Percentiles rank a stretch among this genome's conserved stretches.
Evolutionary conservation across 768 basidiomycete genomes (phyloP).

Genomic region (Suillus occidentalis): DNA sequence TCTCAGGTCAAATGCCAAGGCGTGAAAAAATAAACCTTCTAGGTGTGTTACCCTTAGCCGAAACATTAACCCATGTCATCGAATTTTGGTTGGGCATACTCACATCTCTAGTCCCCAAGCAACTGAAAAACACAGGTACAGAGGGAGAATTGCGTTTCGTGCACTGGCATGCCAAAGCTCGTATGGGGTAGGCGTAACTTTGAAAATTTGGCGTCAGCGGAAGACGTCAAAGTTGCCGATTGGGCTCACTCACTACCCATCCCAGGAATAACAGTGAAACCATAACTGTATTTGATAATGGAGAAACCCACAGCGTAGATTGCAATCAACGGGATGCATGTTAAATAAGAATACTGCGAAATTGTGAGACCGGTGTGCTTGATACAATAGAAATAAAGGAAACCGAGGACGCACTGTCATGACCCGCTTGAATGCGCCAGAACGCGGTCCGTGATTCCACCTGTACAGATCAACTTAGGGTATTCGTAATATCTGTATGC

Average conservation of each 20-base stretch:
- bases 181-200: conserved; percentile 69
- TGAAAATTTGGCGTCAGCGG: conserved; percentile 3
- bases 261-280: conserved; percentile 47
- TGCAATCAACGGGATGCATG: conserved; percentile 60
- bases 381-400: background rate
- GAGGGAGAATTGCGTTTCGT: conserved; percentile 57
- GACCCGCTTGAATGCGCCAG: conserved; percentile 80
- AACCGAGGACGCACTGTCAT: conserved; percentile 65
- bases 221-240: background rate
- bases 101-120: conserved; percentile 80
- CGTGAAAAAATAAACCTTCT: conserved; percentile 52
- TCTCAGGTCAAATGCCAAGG: background rate
- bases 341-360: conserved; percentile 69
- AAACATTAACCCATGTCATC: background rate
- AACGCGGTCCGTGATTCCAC: conserved; percentile 65
- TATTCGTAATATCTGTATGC: background rate
- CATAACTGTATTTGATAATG: conserved; percentile 72
- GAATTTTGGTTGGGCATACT: conserved; percentile 20
- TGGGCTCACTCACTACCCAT: conserved; percentile 47
- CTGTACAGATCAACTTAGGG: conserved; percentile 32
- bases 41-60: conserved; percentile 66
- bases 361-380: background rate
- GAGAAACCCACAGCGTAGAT: conserved; percentile 62
- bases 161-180: conserved; percentile 51
- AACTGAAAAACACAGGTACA: conserved; percentile 61